Conservation (phyloP, 495 filamentous ascomycete genomes). For the Pyrenula massariospora region DNA sequence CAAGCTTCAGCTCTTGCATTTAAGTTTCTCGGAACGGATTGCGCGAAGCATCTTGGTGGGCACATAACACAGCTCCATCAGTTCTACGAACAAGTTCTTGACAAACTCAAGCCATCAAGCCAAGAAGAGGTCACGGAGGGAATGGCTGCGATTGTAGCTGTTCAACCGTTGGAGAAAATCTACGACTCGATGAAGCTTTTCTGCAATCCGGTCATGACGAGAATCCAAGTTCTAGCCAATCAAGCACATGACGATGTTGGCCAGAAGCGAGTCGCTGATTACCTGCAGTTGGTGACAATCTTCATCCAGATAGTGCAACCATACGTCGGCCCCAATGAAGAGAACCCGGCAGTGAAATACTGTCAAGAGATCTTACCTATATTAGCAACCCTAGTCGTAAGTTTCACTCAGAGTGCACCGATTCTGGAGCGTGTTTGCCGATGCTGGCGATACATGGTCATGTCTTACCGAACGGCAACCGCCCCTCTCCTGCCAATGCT, state of each 20-base stretch:
- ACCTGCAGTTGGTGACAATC: constrained; percentile 80
- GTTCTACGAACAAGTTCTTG: constrained; percentile 82
- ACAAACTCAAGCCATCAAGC: constrained; percentile 70
- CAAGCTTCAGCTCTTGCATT: constrained; percentile 87
- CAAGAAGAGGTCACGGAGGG: constrained; percentile 95
- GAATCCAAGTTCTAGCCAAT: constrained; percentile 79
- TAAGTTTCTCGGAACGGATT: constrained; percentile 94
- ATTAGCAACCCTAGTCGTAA: constrained; percentile 69
- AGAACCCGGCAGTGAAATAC: constrained; percentile 90
- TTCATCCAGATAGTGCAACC: constrained; percentile 76
- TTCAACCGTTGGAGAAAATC: constrained; percentile 67
- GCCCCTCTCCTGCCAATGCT: constrained; percentile 71
- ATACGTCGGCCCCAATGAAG: constrained; percentile 54
- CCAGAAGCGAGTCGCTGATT: constrained; percentile 78
- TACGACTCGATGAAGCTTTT: constrained; percentile 81
- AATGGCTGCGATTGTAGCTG: constrained; percentile 79
- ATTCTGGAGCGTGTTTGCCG: constrained; percentile 89
- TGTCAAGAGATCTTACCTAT: constrained; percentile 87
- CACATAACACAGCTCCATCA: constrained; percentile 75
- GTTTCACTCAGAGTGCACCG: constrained; percentile 70
- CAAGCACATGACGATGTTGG: constrained; percentile 67
- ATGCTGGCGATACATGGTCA: constrained; percentile 92
- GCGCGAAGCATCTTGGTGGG: constrained; percentile 67
- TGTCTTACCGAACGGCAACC: constrained; percentile 86
- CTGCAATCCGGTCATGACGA: constrained; percentile 81